Conservation (phyloP, 148 eudicot species). For the Chenopodium suecicum region DNA sequence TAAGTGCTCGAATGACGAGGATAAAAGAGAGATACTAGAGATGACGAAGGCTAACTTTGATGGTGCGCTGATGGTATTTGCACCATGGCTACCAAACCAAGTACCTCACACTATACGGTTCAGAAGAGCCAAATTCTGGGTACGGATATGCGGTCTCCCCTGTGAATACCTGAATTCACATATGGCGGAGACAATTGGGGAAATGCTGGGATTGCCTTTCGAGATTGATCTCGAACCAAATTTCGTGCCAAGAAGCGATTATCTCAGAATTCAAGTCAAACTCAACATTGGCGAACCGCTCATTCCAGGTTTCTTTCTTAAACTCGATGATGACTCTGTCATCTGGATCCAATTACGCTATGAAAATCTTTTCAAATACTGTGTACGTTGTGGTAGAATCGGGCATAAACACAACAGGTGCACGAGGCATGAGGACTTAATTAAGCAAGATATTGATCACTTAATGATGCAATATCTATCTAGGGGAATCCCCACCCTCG, state of each 20-base stretch:
- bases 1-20: too few species aligned
- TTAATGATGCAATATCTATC: too few species aligned
- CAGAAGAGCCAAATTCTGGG: neutral
- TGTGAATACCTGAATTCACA: neutral
- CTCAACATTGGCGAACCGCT: accelerated
- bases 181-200: neutral
- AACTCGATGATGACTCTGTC: too few species aligned
- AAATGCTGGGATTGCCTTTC: neutral
- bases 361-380: neutral
- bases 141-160: neutral
- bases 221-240: neutral
- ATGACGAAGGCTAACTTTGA: neutral
- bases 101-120: neutral
- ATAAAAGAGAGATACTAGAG: too few species aligned
- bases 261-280: neutral
- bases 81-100: neutral
- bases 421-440: too few species aligned
- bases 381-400: neutral
- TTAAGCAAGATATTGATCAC: too few species aligned
- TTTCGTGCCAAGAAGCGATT: neutral
- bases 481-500: too few species aligned
- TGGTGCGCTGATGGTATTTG: neutral
- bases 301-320: neutral
- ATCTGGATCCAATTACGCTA: neutral
- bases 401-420: neutral